Percentiles rank a stretch among this genome's conserved stretches.
Conservation (phyloP, 148 eudicot species). For the Silene latifolia region DNA sequence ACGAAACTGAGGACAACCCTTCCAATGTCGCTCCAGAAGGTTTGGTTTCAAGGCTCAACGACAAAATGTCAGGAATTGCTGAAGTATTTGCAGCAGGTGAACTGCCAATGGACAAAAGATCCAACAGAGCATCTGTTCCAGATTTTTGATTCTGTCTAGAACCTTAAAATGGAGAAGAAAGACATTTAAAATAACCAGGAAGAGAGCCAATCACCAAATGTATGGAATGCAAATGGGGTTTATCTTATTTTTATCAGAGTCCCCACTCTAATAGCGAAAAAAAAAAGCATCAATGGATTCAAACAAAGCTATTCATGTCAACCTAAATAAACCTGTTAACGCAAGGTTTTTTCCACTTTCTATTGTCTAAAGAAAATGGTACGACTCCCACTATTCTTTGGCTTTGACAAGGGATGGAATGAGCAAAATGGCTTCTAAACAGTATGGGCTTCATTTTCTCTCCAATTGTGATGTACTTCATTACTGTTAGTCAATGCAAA, state of each 20-base stretch:
- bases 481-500: no score
- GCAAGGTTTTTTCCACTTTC: neutral
- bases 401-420: no score
- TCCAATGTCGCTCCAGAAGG: constrained; percentile 39
- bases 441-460: no score
- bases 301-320: neutral
- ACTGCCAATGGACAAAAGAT: constrained; percentile 83
- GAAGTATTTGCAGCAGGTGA: constrained; percentile 55
- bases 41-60: constrained; percentile 48
- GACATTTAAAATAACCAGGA: constrained; percentile 16
- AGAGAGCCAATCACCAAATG: neutral
- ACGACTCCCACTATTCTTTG: neutral
- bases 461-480: no score
- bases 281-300: neutral
- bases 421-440: no score
- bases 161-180: constrained; percentile 43
- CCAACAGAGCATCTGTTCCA: constrained; percentile 77
- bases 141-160: constrained; percentile 56
- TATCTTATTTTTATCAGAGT: neutral
- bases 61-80: constrained; percentile 49
- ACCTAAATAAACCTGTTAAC: neutral
- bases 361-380: neutral
- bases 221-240: neutral
- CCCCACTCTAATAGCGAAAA: neutral
- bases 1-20: constrained; percentile 46